Evolutionary conservation across 306 rosid species (phyloP).

Genomic region (Rubus parviflorus): DNA sequence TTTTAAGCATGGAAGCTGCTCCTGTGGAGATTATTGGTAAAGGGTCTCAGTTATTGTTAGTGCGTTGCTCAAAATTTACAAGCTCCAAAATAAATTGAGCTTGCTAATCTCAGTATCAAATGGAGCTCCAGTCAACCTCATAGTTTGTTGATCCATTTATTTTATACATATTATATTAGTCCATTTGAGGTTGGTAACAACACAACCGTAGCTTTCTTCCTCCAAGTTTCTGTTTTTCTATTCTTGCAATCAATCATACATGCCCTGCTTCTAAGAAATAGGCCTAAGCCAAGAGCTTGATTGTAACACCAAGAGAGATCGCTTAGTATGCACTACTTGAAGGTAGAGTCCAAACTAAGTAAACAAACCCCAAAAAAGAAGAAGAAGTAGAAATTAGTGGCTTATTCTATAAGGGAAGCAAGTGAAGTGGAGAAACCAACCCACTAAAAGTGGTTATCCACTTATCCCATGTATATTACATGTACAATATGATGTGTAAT

Average conservation of each 20-base stretch:
- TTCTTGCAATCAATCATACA: slow-evolving; percentile 58
- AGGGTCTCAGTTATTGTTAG: slow-evolving; percentile 6
- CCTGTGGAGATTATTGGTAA: slow-evolving; percentile 87
- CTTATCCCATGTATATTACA: slow-evolving; percentile 31
- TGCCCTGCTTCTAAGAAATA: slow-evolving; percentile 58
- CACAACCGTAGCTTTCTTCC: slow-evolving; percentile 18
- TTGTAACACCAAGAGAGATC: slow-evolving; percentile 35
- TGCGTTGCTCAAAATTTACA: not conserved
- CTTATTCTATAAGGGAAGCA: slow-evolving; percentile 66
- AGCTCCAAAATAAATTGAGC: not conserved
- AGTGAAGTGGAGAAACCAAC: slow-evolving; percentile 41
- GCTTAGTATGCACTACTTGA: slow-evolving; percentile 60
- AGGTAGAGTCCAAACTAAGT: slow-evolving; percentile 73
- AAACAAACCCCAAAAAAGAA: slow-evolving; percentile 29
- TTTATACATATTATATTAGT: not conserved
- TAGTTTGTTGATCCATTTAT: slow-evolving; percentile 17
- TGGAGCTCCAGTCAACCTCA: not conserved
- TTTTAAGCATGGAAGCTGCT: slow-evolving; percentile 62
- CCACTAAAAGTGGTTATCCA: slow-evolving; percentile 24
- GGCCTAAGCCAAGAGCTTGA: slow-evolving; percentile 32
- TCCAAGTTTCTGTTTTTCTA: slow-evolving; percentile 35
- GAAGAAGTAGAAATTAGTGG: slow-evolving; percentile 19
- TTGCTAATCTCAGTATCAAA: slow-evolving; percentile 5
- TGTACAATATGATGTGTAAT: not conserved
- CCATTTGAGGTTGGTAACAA: slow-evolving; percentile 1